Evolutionary conservation across 2,329 filamentous ascomycete species (phyloP).

Genomic region (Ascochyta viciae-villosae): DNA sequence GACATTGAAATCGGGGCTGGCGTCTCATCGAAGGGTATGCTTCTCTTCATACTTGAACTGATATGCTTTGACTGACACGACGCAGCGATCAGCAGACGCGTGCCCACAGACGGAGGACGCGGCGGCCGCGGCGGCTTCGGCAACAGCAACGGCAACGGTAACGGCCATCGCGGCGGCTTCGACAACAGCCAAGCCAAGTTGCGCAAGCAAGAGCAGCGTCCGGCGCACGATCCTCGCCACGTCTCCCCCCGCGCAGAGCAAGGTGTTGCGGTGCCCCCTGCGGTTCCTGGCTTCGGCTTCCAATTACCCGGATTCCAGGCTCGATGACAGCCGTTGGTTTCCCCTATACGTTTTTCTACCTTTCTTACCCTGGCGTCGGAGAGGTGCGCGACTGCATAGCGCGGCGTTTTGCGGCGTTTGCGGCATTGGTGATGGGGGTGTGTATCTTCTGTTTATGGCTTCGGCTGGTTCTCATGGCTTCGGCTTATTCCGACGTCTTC

Average conservation of each 20-base stretch:
- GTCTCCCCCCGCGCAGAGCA: slow-evolving; percentile 44
- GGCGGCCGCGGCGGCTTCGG: slow-evolving; percentile 28
- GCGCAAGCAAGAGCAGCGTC: slow-evolving; percentile 40
- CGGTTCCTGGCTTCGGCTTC: slow-evolving; percentile 64
- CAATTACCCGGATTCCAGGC: slow-evolving; percentile 45
- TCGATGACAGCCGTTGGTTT: background rate
- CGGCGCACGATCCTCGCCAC: slow-evolving; percentile 41
- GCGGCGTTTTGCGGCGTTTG: slow-evolving; percentile 21
- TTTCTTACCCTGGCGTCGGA: background rate
- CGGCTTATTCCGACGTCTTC: background rate
- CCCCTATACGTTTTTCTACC: background rate
- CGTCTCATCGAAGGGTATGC: slow-evolving; percentile 84
- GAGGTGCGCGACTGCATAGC: slow-evolving; percentile 19
- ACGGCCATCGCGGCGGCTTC: slow-evolving; percentile 16
- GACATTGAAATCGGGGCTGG: slow-evolving; percentile 98
- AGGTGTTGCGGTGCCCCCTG: slow-evolving; percentile 60
- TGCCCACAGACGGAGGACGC: slow-evolving; percentile 42
- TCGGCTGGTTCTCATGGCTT: background rate
- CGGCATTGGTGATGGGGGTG: no score
- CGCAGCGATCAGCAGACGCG: slow-evolving; percentile 45
- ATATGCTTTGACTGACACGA: slow-evolving; percentile 18
- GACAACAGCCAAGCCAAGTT: slow-evolving; percentile 33
- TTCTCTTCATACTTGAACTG: background rate
- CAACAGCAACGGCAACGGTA: no score
- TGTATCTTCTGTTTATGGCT: background rate